Base-by-base conservation (phyloP, 192 early-diverging fungal genomes). In the Backusella circina region DNA sequence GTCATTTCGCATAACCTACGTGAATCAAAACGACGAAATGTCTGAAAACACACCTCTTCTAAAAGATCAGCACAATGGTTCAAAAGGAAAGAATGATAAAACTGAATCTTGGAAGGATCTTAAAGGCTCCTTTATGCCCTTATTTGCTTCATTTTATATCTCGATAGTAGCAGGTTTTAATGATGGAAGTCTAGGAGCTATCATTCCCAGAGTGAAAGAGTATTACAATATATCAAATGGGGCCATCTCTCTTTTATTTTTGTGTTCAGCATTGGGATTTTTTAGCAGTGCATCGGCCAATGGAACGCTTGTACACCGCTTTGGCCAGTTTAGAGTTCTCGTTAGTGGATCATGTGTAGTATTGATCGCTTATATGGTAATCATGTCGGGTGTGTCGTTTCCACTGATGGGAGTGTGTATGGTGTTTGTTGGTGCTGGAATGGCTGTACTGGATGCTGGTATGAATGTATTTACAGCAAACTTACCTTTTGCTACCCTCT, bases 401-500 rank as follows among this genome's bases (percentile, higher is more conserved):
- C 57, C 31, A 13, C 44, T 75, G 36, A 76, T 79, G 73, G 47
- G 70, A 16, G 50, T 64, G 10, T 64, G 70, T 18, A 77, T 83
- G 71, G 6, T 69, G 3, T 75, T 79, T 23, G 67, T 74, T 10
- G 82, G 82, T 13, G 68, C 38, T 1, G 75, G 78, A 12, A 26
- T 75, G 5, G 78, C 72, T 13, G 54, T 83, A 35, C n/a, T 79
- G 38, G 82, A 83, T 68, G 82, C 78, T 21, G 78, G 51, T 39
- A 67, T 76, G 28, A 83, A 83, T 32, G 78, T 83, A 1, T 75
- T 67, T 32, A 39, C 57, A 1, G 75, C 82, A 36, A 73, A 57
- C 18, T 18, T 79, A 23, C 82, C 82, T 1, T 68, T 79, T 37
- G 78, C 75, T 31, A 83, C 82, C 2, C 38, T 75, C 5, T 31